Evolutionary conservation across 768 basidiomycete species (phyloP), one percentile per base, ranked within the genome.

Genomic region (Holtermanniella nyarrowii): DNA sequence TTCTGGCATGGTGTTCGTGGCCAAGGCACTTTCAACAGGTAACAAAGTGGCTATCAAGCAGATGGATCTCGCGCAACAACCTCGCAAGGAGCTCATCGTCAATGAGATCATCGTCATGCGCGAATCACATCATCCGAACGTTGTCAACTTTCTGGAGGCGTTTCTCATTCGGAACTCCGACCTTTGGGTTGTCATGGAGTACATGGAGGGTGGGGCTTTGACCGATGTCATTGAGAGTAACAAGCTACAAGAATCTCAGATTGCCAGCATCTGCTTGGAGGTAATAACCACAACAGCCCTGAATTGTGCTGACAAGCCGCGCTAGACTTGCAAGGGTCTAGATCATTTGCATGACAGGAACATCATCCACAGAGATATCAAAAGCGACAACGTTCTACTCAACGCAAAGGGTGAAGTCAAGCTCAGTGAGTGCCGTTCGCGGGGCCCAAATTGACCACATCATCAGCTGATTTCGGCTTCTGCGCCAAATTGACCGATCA

Each of bases 161-260:
- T 95, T 90, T 72, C 79, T 96, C 42, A 81, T 95, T 48, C 85
- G 85, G 73, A 83, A 77, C 68, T 84, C 78, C 48, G 89, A 93
- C 66, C 77, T 99, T 3, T 97, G 95, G 95, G 90, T 99, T 37
- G 89, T 97, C 51, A 97, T 99, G 95, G 95, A 96, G 75, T 96
- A 91, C 73, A 97, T 97, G 93, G 91, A 96, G 74, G 91, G 91
- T 39, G 72, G 73, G 3, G 90, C 93, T 16, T 76, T 99, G 63
- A 96, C 90, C 22, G 93, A 97, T 73, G 85, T 99, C 42, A 96
- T 99, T 62, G 93, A 96, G 76, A 89, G 91, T 62, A 97, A 96
- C 71, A 81, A 86, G 40, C 73, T 97, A 55, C 87, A 87, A 68
- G 90, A 96, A 74, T 88, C 90, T 66, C 90, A 96, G 74, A 93